Evolutionary conservation across 2,329 filamentous ascomycete species (phyloP), one percentile per base, ranked within the genome.

Genomic region (Neodidymelliopsis sp.): DNA sequence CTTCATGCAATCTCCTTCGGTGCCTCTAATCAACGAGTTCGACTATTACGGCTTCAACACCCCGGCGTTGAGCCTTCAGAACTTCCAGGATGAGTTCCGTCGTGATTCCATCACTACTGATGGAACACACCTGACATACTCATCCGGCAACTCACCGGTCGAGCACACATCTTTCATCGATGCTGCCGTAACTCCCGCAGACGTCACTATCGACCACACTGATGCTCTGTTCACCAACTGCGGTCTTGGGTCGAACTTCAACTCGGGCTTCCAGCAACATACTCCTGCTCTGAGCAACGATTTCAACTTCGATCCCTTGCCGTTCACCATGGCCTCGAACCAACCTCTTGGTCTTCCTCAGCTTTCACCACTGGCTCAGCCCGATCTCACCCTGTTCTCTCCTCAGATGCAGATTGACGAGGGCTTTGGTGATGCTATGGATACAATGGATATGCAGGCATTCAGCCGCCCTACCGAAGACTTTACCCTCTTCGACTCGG

Each of bases 301-400:
- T 20, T 67, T 66, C 28, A 65, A 67, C 36, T 77, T 80, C 37
- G 71, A 73, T 24, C 71, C 74, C 49, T 76, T 75, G 15, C 71
- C 57, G 55, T 72, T 70, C 51, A 59, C 58, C 23, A 45, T 59
- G 20, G 52, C 56, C 19, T 51, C 36, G 30, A 52, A 46, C 27
- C 41, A 46, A 18, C 30, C 9, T 16, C 36, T 47, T 6, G 58
- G 63, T 20, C 60, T 73, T 6, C 66, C 71, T 25, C 86, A 89
- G 53, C 81, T 90, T 53, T 91, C 88, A 3, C 87, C 87, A 7
- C 79, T 80, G 43, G 88, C 85, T 4, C 87, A 90, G 61, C 80
- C 82, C 25, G 85, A 87, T 51, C 76, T 84, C 1, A 88, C 89
- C 75, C 79, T 90, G 23, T 88, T 81, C 72, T 88, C 87, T 8